phyloP scores from a whole-genome alignment of 768 basidiomycete species.

The Dictyophora rubrovolvata region DNA sequence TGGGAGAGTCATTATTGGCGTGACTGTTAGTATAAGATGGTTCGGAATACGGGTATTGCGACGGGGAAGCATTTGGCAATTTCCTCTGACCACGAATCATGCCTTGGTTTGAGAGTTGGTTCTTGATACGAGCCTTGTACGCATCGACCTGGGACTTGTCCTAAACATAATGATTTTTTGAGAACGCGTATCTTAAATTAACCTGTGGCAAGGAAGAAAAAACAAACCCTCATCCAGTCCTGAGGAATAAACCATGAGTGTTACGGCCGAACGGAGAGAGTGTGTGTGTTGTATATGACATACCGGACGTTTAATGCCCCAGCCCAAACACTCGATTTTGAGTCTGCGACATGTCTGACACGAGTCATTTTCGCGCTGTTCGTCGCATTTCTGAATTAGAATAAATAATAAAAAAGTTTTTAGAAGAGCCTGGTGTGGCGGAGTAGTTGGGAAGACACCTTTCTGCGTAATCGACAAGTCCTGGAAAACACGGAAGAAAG shows the following conservation, averaged over 20 bases:
- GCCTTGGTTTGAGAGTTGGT: slow-evolving; percentile 64
- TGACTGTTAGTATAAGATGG: slow-evolving; percentile 9
- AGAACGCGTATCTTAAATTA: neutral
- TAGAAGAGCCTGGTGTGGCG: neutral
- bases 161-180: slow-evolving; percentile 26
- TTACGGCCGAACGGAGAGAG: neutral
- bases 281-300: neutral
- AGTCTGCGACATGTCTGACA: slow-evolving; percentile 75
- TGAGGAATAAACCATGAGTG: neutral
- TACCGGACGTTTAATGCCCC: slow-evolving; percentile 68
- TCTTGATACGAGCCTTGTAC: slow-evolving; percentile 79
- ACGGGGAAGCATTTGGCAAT: slow-evolving; percentile 19
- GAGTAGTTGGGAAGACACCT: slow-evolving; percentile 34
- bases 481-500: slow-evolving; percentile 25
- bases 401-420: slow-evolving; percentile 3
- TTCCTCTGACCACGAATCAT: slow-evolving; percentile 79
- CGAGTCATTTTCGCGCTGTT: slow-evolving; percentile 66
- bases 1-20: neutral
- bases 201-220: neutral
- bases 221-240: slow-evolving; percentile 76
- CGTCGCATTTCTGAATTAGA: slow-evolving; percentile 69
- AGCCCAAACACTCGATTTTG: slow-evolving; percentile 74
- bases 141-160: slow-evolving; percentile 74
- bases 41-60: slow-evolving; percentile 11
- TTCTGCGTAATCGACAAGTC: slow-evolving; percentile 77